phyloP scores from a whole-genome alignment of 768 basidiomycete genomes.

The Suillus subluteus region DNA sequence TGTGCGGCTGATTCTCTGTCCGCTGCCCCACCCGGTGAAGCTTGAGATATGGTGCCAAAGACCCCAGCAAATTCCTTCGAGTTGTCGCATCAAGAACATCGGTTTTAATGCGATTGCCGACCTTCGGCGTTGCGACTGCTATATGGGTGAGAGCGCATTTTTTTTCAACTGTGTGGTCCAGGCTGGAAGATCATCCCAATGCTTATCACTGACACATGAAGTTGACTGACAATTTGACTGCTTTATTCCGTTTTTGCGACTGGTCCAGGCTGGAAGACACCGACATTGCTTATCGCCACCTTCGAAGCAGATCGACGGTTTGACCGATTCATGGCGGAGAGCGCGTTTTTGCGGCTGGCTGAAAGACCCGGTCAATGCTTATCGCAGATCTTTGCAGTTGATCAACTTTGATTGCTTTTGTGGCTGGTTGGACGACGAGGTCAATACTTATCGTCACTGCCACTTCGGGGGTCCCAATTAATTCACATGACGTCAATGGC shows the following conservation, averaged over 20 bases:
- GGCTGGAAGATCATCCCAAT: neutral
- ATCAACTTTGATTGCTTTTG: neutral
- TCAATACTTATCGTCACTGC: neutral
- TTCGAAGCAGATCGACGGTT: neutral
- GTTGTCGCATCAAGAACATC: neutral
- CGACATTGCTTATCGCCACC: neutral
- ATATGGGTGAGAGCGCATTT: neutral
- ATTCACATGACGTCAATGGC: slow-evolving; percentile 4
- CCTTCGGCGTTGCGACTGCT: neutral
- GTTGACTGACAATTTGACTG: neutral
- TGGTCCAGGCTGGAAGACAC: neutral
- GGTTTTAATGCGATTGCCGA: slow-evolving; percentile 3
- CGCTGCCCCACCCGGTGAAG: neutral
- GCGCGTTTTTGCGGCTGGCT: neutral
- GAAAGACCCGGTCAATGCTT: neutral
- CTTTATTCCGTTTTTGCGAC: neutral
- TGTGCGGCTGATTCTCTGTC: neutral
- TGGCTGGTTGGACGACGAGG: neutral
- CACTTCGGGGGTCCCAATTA: neutral
- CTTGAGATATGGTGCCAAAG: neutral
- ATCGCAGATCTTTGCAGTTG: neutral
- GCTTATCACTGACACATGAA: neutral
- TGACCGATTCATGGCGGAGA: neutral
- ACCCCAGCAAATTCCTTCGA: neutral
- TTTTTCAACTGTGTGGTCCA: neutral